Percentiles rank a stretch among this genome's conserved stretches.
Evolutionary conservation across 805 yeast genomes (phyloP).

Genomic region (Ogataea ganodermae): DNA sequence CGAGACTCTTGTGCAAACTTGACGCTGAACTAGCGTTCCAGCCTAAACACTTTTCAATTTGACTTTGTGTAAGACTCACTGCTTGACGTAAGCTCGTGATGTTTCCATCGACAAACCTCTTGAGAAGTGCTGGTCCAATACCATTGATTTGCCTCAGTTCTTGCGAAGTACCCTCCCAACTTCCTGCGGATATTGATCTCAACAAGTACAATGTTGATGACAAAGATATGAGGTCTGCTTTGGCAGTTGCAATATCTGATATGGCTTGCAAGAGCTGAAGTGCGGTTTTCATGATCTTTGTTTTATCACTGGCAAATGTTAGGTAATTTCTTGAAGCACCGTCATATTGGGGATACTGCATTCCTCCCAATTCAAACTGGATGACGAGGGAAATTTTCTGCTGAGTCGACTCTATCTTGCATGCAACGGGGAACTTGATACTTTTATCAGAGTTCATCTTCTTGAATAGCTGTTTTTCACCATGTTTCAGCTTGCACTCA

Average conservation of each 20-base stretch:
- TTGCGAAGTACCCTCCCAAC: constrained; percentile 53
- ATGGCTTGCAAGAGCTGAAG: constrained; percentile 46
- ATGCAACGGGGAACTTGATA: constrained; percentile 38
- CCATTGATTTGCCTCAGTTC: constrained; percentile 50
- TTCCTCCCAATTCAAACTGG: constrained; percentile 53
- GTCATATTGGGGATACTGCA: constrained; percentile 46
- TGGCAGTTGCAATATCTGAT: constrained; percentile 44
- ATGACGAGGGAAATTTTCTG: constrained; percentile 46
- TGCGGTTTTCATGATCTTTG: constrained; percentile 43
- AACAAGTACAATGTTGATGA: constrained; percentile 39
- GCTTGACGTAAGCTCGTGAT: constrained; percentile 38
- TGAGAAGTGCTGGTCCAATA: constrained; percentile 43
- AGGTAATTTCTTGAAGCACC: constrained; percentile 43
- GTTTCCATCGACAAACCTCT: constrained; percentile 40
- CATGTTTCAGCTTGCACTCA: constrained; percentile 41
- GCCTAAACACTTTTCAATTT: constrained; percentile 44
- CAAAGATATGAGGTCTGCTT: constrained; percentile 45
- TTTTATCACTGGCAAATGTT: constrained; percentile 46
- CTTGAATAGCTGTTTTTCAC: constrained; percentile 47
- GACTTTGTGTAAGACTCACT: constrained; percentile 29
- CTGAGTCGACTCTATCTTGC: constrained; percentile 21
- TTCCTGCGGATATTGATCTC: constrained; percentile 43
- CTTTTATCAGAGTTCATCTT: constrained; percentile 44
- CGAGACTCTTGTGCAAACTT: constrained; percentile 1
- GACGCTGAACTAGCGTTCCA: constrained; percentile 23